phyloP scores from a whole-genome alignment of 1,139 yeast genomes.

The Yamadazyma kanchanaburiensis region DNA sequence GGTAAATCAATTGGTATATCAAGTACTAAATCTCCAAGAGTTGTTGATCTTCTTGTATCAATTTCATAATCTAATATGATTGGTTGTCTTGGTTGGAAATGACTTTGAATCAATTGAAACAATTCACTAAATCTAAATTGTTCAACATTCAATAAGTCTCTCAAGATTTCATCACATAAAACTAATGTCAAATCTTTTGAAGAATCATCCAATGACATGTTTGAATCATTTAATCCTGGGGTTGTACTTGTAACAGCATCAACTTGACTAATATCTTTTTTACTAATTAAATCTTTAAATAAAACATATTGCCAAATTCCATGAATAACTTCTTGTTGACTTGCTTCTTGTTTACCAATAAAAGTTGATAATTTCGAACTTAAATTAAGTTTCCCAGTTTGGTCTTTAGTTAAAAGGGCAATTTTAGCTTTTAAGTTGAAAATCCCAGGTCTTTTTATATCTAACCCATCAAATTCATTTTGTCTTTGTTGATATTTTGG shows the following conservation, averaged over 20 bases:
- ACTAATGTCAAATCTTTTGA: slow-evolving; percentile 43
- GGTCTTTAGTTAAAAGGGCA: slow-evolving; percentile 81
- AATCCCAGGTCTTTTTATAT: slow-evolving; percentile 75
- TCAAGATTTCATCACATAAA: slow-evolving; percentile 67
- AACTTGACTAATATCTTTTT: slow-evolving; percentile 29
- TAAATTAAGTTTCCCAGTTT: slow-evolving; percentile 53
- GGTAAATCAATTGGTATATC: slow-evolving; percentile 70
- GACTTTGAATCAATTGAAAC: slow-evolving; percentile 58
- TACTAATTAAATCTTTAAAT: slow-evolving; percentile 62
- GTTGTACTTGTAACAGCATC: slow-evolving; percentile 34
- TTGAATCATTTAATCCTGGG: slow-evolving; percentile 14
- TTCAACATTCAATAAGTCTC: slow-evolving; percentile 51
- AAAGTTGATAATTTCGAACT: slow-evolving; percentile 62
- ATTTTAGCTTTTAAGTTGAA: slow-evolving; percentile 66
- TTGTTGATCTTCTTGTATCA: slow-evolving; percentile 70
- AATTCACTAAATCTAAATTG: slow-evolving; percentile 69
- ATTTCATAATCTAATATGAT: slow-evolving; percentile 71
- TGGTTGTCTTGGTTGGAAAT: slow-evolving; percentile 75
- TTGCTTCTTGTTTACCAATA: slow-evolving; percentile 72
- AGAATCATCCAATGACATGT: slow-evolving; percentile 14
- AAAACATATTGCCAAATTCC: slow-evolving; percentile 87
- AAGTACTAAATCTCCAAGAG: slow-evolving; percentile 75
- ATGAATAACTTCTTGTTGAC: slow-evolving; percentile 84
- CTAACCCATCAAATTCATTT: slow-evolving; percentile 77
- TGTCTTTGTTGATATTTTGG: slow-evolving; percentile 20